Percentiles rank a stretch among this genome's conserved stretches.
phyloP scores from a whole-genome alignment of 2,329 filamentous ascomycete species.

The Venturiaceae sp. region DNA sequence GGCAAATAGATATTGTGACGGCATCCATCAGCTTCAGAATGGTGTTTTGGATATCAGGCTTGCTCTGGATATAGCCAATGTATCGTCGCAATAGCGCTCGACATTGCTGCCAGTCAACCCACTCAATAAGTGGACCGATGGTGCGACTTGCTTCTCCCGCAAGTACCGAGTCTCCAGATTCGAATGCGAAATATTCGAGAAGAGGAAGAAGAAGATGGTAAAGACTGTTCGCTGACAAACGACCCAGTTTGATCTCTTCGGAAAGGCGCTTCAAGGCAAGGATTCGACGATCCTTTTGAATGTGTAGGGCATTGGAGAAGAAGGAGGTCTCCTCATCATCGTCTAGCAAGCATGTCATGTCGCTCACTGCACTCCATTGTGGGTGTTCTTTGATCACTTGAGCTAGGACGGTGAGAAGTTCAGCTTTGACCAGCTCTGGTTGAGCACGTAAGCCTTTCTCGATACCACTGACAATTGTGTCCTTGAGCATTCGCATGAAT shows the following conservation, averaged over 20 bases:
- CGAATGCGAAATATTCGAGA: conserved; percentile 89
- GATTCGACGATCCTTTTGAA: conserved; percentile 76
- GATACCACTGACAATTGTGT: conserved; percentile 63
- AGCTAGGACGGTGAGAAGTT: conserved; percentile 72
- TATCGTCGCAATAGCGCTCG: conserved; percentile 76
- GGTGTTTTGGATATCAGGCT: conserved; percentile 76
- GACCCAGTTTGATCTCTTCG: conserved; percentile 49
- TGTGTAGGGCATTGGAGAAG: conserved; percentile 86
- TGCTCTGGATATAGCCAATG: conserved; percentile 69
- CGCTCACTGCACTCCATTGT: conserved; percentile 59
- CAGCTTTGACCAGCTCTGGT: conserved; percentile 76
- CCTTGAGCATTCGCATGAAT: conserved; percentile 50
- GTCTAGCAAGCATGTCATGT: conserved; percentile 61
- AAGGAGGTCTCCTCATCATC: conserved; percentile 77
- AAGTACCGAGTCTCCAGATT: conserved; percentile 61
- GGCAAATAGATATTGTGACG: conserved; percentile 66
- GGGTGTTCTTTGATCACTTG: conserved; percentile 64
- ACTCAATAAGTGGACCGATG: conserved; percentile 63
- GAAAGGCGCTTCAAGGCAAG: conserved; percentile 73
- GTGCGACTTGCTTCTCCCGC: conserved; percentile 78
- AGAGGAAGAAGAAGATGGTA: conserved; percentile 83
- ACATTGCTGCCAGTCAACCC: conserved; percentile 85
- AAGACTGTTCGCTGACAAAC: conserved; percentile 65
- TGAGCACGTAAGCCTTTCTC: conserved; percentile 65
- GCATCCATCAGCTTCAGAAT: conserved; percentile 73